Evolutionary conservation across 1,284 basidiomycete genomes (phyloP).

Genomic region (Cutaneotrichosporon sp.): DNA sequence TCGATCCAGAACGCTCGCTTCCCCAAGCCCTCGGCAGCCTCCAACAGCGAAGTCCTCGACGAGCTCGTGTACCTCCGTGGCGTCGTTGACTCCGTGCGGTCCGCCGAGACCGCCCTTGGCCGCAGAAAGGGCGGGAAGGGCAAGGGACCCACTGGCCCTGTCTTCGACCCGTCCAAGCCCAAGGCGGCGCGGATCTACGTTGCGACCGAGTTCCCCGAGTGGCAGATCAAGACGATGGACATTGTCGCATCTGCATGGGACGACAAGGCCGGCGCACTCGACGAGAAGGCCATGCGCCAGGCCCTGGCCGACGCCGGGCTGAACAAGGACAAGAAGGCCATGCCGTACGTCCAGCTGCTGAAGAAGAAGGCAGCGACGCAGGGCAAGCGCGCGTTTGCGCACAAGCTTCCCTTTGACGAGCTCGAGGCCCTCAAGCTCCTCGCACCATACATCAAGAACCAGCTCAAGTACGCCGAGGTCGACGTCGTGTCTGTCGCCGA

Average conservation of each 20-base stretch:
- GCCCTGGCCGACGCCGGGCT: conserved; percentile 68
- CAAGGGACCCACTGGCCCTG: conserved; percentile 51
- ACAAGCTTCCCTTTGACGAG: conserved; percentile 85
- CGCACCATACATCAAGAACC: conserved; percentile 76
- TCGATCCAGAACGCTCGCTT: conserved; percentile 72
- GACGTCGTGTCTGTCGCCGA: conserved; percentile 69
- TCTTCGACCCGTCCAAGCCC: conserved; percentile 70
- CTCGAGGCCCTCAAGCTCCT: conserved; percentile 67
- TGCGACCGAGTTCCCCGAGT: conserved; percentile 83
- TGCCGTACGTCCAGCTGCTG: conserved; percentile 91
- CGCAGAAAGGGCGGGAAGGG: conserved; percentile 58
- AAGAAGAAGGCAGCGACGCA: conserved; percentile 84
- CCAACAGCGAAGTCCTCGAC: conserved; percentile 58
- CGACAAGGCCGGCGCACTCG: conserved; percentile 60
- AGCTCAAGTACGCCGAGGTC: conserved; percentile 68
- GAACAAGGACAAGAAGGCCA: conserved; percentile 91
- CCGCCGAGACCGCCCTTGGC: conserved; percentile 71
- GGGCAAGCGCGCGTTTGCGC: conserved; percentile 73
- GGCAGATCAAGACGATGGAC: conserved; percentile 82
- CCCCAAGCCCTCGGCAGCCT: conserved; percentile 53
- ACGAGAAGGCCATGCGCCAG: conserved; percentile 75
- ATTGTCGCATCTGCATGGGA: conserved; percentile 68
- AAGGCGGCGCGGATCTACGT: conserved; percentile 86
- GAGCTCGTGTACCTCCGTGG: conserved; percentile 61
- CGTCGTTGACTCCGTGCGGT: conserved; percentile 63